Percentiles rank a stretch among this genome's conserved stretches.
These are phyloP conservation scores for Talaromyces proteolyticus DNA, from an alignment of 495 filamentous ascomycete species.

Conservation along the genomic window DNA sequence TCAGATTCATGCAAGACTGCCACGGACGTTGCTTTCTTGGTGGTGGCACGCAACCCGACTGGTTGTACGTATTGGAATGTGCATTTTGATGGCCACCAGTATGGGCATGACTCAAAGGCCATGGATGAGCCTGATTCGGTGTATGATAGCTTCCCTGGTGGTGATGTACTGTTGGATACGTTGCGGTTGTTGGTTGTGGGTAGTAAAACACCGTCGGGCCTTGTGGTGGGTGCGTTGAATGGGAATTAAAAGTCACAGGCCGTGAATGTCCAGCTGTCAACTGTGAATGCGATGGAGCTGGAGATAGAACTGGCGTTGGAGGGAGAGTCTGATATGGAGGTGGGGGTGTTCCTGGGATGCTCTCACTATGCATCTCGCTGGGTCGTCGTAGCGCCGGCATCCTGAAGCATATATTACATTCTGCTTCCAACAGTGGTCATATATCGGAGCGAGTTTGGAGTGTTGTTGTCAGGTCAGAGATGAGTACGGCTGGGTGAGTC, in stretches of 20 bases:
- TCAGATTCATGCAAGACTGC: constrained; percentile 1
- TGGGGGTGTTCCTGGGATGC: neutral
- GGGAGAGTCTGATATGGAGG: constrained; percentile 5
- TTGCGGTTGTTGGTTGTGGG: neutral
- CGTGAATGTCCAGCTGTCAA: neutral
- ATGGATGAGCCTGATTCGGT: neutral
- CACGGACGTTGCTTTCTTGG: neutral
- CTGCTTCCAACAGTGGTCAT: too few species aligned
- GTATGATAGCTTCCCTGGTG: neutral
- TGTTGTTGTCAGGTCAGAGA: too few species aligned
- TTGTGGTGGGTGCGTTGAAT: neutral
- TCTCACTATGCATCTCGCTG: neutral
- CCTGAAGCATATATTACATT: too few species aligned
- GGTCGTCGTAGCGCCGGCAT: neutral
- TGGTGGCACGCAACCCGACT: neutral
- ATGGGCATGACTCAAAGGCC: too few species aligned
- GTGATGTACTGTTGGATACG: neutral
- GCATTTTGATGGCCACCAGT: too few species aligned
- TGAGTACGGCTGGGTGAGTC: too few species aligned
- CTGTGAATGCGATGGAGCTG: neutral
- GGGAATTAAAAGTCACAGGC: neutral
- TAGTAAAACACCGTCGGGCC: neutral
- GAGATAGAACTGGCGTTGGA: neutral
- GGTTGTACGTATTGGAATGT: too few species aligned
- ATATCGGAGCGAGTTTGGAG: too few species aligned